These are phyloP conservation scores for Endocladia muricata DNA, from an alignment of 31 red algal species.

Conservation along the genomic window DNA sequence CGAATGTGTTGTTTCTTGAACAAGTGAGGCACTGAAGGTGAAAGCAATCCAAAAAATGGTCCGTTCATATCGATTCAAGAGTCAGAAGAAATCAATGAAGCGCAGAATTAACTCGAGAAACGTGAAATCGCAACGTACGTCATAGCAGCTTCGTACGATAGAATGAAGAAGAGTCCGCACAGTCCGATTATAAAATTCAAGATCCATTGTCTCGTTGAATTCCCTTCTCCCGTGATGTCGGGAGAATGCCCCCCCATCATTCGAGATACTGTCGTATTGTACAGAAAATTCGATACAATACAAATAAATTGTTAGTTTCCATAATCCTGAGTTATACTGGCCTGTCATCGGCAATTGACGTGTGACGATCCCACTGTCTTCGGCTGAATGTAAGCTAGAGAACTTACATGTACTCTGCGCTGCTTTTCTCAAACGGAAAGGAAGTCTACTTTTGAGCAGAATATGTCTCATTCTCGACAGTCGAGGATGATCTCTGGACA, in stretches of 20 bases:
- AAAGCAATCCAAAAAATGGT: background rate
- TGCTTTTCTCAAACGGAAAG: background rate
- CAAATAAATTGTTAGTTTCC: background rate
- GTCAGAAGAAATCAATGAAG: background rate
- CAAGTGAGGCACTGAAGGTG: slow-evolving; percentile 16
- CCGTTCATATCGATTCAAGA: background rate
- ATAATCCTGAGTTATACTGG: background rate
- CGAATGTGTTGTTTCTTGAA: background rate
- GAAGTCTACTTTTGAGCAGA: background rate
- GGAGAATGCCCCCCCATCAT: background rate
- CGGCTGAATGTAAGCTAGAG: background rate
- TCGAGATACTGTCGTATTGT: background rate
- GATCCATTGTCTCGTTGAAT: slow-evolving; percentile 12
- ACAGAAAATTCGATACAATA: background rate
- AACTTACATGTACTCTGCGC: slow-evolving; percentile 23
- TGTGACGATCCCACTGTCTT: background rate
- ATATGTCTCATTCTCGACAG: background rate
- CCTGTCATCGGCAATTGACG: background rate
- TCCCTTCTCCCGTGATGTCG: background rate
- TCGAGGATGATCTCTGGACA: background rate
- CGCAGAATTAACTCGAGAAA: background rate
- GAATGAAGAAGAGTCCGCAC: slow-evolving; percentile 4
- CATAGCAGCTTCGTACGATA: slow-evolving; percentile 23
- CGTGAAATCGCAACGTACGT: background rate
- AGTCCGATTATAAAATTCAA: slow-evolving; percentile 6